phyloP scores from a whole-genome alignment of 2,329 filamentous ascomycete species.

The Fusarium nanum region DNA sequence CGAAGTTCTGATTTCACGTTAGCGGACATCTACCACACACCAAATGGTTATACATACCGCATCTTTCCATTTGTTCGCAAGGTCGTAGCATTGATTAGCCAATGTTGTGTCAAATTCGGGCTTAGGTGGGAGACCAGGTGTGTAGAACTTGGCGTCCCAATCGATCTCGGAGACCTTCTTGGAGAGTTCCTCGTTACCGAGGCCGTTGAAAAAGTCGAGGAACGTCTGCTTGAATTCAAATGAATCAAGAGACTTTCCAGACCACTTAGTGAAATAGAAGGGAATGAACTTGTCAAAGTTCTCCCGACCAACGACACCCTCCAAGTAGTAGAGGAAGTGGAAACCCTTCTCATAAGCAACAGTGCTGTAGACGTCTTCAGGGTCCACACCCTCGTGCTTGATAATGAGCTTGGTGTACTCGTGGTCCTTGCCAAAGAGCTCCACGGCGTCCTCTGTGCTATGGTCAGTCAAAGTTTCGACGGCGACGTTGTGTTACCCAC shows the following conservation, averaged over 20 bases:
- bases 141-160: conserved; percentile 91
- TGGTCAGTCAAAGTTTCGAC: conserved; percentile 16
- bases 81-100: conserved; percentile 84
- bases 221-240: conserved; percentile 94
- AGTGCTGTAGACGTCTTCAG: conserved; percentile 93
- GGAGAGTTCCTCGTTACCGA: conserved; percentile 71
- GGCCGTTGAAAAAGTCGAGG: conserved; percentile 80
- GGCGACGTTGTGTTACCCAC: conserved; percentile 51
- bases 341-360: conserved; percentile 98
- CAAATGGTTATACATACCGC: conserved; percentile 55
- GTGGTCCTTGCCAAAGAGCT: conserved; percentile 82
- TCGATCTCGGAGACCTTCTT: conserved; percentile 79
- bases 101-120: conserved; percentile 90
- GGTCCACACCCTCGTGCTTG: conserved; percentile 88
- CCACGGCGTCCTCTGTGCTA: conserved; percentile 75
- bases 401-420: conserved; percentile 93
- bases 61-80: conserved; percentile 84
- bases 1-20: conserved; percentile 62
- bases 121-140: conserved; percentile 89
- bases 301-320: conserved; percentile 84
- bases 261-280: conserved; percentile 90
- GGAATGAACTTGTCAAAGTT: conserved; percentile 96
- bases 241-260: conserved; percentile 87
- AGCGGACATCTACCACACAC: conserved; percentile 17
- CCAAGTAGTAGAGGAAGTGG: conserved; percentile 90